A percentile compares a stretch with the other conserved stretches of the same genome.
Evolutionary conservation across 2,329 filamentous ascomycete genomes (phyloP).

Genomic region (Fusarium brevicatenulatum): DNA sequence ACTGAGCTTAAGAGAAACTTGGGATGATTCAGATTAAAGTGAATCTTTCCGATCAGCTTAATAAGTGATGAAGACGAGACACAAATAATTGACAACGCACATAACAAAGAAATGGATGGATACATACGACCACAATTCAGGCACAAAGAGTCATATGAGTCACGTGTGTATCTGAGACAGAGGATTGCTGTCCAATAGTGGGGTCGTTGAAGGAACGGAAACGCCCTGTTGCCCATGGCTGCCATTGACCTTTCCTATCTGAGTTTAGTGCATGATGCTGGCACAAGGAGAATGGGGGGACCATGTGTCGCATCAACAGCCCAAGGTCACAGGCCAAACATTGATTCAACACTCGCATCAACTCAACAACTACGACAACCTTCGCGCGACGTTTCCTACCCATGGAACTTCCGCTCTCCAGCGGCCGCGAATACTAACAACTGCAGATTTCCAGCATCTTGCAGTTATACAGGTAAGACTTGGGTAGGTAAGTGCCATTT

Average conservation of each 20-base stretch:
- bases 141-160: conserved; percentile 29
- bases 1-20: not conserved
- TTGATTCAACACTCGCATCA: conserved; percentile 33
- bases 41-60: not conserved
- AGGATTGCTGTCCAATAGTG: conserved; percentile 40
- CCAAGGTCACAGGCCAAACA: conserved; percentile 41
- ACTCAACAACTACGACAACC: conserved; percentile 38
- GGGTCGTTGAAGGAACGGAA: conserved; percentile 28
- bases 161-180: conserved; percentile 38
- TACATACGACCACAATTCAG: conserved; percentile 8
- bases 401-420: conserved; percentile 43
- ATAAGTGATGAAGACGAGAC: not conserved
- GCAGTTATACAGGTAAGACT: conserved; percentile 34
- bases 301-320: conserved; percentile 46
- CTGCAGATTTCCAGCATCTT: conserved; percentile 7
- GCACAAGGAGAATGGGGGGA: conserved; percentile 44
- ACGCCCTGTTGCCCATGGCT: conserved; percentile 48
- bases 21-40: not conserved
- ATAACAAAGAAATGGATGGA: not conserved
- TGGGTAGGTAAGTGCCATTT: conserved; percentile 35
- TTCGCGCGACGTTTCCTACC: conserved; percentile 39
- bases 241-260: conserved; percentile 39
- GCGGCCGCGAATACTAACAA: conserved; percentile 44
- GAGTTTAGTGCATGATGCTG: conserved; percentile 36
- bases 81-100: conserved; percentile 4